A percentile compares a stretch with the other conserved stretches of the same genome.
These are phyloP conservation scores for Athelia psychrophila DNA, from an alignment of 1,284 basidiomycete genomes.

Conservation along the genomic window DNA sequence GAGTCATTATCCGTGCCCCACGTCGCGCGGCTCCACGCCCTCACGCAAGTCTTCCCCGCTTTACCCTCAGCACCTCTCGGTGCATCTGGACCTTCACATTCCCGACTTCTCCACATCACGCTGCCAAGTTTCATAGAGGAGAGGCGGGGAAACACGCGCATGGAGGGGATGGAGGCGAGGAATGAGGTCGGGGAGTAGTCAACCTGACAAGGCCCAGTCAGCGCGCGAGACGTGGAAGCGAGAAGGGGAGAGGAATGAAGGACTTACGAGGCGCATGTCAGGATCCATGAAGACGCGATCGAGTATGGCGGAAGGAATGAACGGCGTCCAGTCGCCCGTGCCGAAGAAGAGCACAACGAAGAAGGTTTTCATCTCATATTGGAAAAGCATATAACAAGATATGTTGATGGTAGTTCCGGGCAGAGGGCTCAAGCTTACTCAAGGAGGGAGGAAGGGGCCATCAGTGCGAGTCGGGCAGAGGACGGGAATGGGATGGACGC, in stretches of 20 bases:
- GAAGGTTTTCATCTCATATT: no score
- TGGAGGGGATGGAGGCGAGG: not conserved
- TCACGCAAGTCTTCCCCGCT: not conserved
- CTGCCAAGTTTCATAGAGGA: not conserved
- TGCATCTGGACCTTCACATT: not conserved
- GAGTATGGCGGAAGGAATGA: not conserved
- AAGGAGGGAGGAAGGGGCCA: no score
- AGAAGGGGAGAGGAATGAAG: no score
- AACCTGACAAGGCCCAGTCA: not conserved
- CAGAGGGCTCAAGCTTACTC: no score
- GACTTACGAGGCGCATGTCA: not conserved
- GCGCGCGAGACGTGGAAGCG: not conserved
- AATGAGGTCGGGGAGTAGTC: not conserved
- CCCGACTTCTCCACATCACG: not conserved
- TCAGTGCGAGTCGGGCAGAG: no score
- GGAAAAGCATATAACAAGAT: no score
- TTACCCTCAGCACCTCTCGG: not conserved
- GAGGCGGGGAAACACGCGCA: not conserved
- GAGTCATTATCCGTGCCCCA: no score
- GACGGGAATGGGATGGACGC: no score
- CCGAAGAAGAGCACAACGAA: not conserved
- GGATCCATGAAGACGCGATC: not conserved
- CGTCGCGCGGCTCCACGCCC: not conserved
- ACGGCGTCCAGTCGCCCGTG: not conserved
- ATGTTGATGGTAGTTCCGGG: no score